Evolutionary conservation across 306 rosid genomes (phyloP).

Genomic region (Lupinus albus): DNA sequence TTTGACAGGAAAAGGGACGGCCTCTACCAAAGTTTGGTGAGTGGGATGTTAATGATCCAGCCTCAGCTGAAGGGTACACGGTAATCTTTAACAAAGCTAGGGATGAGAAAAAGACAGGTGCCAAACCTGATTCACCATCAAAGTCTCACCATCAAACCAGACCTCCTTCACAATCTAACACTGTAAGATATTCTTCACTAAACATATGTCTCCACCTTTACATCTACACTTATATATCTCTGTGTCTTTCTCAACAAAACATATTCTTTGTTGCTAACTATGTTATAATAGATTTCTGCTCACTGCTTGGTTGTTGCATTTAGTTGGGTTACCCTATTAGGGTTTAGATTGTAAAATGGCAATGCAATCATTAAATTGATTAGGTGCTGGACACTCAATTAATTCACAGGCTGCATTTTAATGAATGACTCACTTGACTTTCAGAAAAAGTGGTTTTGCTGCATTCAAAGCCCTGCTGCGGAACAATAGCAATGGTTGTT

Average conservation of each 20-base stretch:
- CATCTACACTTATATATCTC: background rate
- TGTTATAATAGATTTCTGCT: background rate
- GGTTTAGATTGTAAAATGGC: background rate
- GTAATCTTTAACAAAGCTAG: constrained; percentile 97
- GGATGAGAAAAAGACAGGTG: constrained; percentile 97
- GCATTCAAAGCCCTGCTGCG: constrained; percentile 58
- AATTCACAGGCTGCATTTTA: constrained; percentile 20
- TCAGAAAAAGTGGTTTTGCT: constrained; percentile 86
- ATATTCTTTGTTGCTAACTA: too few species aligned
- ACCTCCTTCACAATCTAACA: constrained; percentile 61
- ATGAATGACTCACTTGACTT: constrained; percentile 34
- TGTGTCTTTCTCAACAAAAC: too few species aligned
- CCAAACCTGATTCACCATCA: constrained; percentile 80
- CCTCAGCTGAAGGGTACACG: constrained; percentile 98
- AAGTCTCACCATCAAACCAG: constrained; percentile 63
- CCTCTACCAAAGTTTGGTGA: constrained; percentile 98
- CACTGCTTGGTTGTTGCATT: background rate
- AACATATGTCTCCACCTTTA: background rate
- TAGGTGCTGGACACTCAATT: background rate
- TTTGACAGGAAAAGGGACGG: constrained; percentile 84
- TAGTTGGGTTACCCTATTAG: background rate
- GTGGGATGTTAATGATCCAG: constrained; percentile 99
- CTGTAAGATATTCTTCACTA: constrained; percentile 50
- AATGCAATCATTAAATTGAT: background rate
- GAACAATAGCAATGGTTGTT: constrained; percentile 47